A percentile compares a stretch with the other conserved stretches of the same genome.
phyloP scores from a whole-genome alignment of 495 filamentous ascomycete species.

The Penicillium waksmanii region DNA sequence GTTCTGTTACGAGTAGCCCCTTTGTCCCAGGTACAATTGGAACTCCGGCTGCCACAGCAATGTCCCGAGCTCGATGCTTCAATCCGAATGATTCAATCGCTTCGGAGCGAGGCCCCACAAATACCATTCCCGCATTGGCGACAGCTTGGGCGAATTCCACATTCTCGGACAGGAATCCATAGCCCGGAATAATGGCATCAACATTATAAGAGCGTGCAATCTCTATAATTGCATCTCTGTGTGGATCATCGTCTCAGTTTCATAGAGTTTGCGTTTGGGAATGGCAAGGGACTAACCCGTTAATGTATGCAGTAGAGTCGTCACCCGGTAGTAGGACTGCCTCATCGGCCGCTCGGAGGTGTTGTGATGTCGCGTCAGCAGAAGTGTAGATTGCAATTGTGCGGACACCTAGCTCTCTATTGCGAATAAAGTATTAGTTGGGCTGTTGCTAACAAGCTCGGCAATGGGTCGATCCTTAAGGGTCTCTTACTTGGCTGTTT shows the following conservation, averaged over 20 bases:
- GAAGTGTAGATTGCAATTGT: slow-evolving; percentile 16
- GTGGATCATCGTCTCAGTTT: background rate
- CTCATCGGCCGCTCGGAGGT: background rate
- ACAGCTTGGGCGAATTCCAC: slow-evolving; percentile 56
- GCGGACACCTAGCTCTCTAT: slow-evolving; percentile 15
- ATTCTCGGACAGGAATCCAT: slow-evolving; percentile 65
- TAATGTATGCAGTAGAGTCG: background rate
- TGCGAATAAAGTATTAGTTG: no score
- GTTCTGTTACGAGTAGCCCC: slow-evolving; percentile 48
- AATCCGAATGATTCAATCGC: slow-evolving; percentile 59
- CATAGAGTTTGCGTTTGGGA: no score
- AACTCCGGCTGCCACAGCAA: slow-evolving; percentile 54
- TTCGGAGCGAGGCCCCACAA: slow-evolving; percentile 57
- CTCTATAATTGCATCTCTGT: slow-evolving; percentile 49
- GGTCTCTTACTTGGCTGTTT: slow-evolving; percentile 28
- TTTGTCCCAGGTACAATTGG: slow-evolving; percentile 56
- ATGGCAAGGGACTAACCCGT: background rate
- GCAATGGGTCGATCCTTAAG: no score
- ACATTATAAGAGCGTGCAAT: slow-evolving; percentile 47
- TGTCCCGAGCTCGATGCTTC: slow-evolving; percentile 58
- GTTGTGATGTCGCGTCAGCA: background rate
- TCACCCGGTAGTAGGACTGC: background rate
- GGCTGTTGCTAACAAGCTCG: no score
- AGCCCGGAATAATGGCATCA: slow-evolving; percentile 59
- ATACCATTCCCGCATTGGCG: slow-evolving; percentile 52